phyloP scores from a whole-genome alignment of 805 yeast species.

The Candida succiphila region DNA sequence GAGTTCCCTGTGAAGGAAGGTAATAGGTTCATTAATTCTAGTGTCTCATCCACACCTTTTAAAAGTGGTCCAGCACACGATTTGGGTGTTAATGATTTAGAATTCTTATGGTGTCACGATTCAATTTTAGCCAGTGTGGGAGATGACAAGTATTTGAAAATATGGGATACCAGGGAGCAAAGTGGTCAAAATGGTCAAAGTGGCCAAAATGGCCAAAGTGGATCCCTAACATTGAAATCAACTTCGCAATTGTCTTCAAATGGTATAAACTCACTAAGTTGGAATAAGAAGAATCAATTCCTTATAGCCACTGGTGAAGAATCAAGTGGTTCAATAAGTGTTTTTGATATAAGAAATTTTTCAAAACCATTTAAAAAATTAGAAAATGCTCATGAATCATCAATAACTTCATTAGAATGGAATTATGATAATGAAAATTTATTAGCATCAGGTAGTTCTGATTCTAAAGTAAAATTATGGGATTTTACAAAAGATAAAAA shows the following conservation, averaged over 20 bases:
- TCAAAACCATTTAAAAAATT: slow-evolving; percentile 19
- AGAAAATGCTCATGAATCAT: slow-evolving; percentile 31
- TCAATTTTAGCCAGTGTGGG: slow-evolving; percentile 56
- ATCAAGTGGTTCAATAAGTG: slow-evolving; percentile 38
- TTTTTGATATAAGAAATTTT: slow-evolving; percentile 59
- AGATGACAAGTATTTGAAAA: slow-evolving; percentile 42
- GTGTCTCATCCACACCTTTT: slow-evolving; percentile 8
- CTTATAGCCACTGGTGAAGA: slow-evolving; percentile 66
- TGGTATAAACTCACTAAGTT: slow-evolving; percentile 45
- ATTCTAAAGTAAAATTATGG: slow-evolving; percentile 53
- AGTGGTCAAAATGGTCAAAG: no score
- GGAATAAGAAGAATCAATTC: slow-evolving; percentile 46
- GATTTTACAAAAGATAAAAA: slow-evolving; percentile 27
- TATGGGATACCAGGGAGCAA: slow-evolving; percentile 43
- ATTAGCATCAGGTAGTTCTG: slow-evolving; percentile 60
- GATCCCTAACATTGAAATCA: no score
- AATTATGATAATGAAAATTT: slow-evolving; percentile 45
- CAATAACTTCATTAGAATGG: slow-evolving; percentile 67
- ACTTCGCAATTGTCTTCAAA: slow-evolving; percentile 6
- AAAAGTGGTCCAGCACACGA: slow-evolving; percentile 21
- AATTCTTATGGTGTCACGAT: slow-evolving; percentile 59
- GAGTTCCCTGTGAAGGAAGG: slow-evolving; percentile 5
- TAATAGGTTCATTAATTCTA: slow-evolving; percentile 1
- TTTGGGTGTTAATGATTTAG: slow-evolving; percentile 58
- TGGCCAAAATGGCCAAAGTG: background rate